phyloP scores from a whole-genome alignment of 2,329 filamentous ascomycete species.

The Geosmithia morbida region DNA sequence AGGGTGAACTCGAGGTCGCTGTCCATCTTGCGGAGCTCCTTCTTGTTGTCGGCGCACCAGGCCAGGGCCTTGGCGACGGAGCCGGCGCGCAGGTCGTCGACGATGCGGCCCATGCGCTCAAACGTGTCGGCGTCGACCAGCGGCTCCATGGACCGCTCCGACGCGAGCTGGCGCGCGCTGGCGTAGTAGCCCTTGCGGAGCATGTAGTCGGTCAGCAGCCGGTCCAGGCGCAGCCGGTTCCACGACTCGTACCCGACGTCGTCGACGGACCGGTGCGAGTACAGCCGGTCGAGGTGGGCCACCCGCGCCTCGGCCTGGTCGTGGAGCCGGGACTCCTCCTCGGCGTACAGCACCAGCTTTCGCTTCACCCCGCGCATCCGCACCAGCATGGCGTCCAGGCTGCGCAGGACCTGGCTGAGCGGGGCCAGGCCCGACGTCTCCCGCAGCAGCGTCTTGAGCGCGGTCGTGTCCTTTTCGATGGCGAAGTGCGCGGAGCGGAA shows the following conservation, averaged over 20 bases:
- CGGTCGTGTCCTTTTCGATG: slow-evolving; percentile 56
- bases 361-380: slow-evolving; percentile 79
- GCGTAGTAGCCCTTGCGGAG: slow-evolving; percentile 69
- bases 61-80: slow-evolving; percentile 66
- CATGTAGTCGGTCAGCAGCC: slow-evolving; percentile 85
- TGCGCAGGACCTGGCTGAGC: slow-evolving; percentile 60
- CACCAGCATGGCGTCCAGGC: slow-evolving; percentile 71
- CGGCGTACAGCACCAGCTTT: slow-evolving; percentile 64
- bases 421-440: slow-evolving; percentile 46
- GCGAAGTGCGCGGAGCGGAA: slow-evolving; percentile 74
- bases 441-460: slow-evolving; percentile 45
- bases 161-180: slow-evolving; percentile 61
- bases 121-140: slow-evolving; percentile 87
- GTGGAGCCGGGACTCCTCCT: slow-evolving; percentile 68
- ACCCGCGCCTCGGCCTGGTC: slow-evolving; percentile 63
- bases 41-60: slow-evolving; percentile 92
- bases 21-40: slow-evolving; percentile 77
- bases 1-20: slow-evolving; percentile 87
- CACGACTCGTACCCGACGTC: slow-evolving; percentile 92
- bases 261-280: slow-evolving; percentile 64
- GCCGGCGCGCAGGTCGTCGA: slow-evolving; percentile 53
- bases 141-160: slow-evolving; percentile 60
- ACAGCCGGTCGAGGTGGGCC: slow-evolving; percentile 66
- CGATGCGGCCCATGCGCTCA: slow-evolving; percentile 64
- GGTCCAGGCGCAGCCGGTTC: slow-evolving; percentile 68